phyloP scores from a whole-genome alignment of 129 eudicot genomes.

The Kitagawia praeruptora region DNA sequence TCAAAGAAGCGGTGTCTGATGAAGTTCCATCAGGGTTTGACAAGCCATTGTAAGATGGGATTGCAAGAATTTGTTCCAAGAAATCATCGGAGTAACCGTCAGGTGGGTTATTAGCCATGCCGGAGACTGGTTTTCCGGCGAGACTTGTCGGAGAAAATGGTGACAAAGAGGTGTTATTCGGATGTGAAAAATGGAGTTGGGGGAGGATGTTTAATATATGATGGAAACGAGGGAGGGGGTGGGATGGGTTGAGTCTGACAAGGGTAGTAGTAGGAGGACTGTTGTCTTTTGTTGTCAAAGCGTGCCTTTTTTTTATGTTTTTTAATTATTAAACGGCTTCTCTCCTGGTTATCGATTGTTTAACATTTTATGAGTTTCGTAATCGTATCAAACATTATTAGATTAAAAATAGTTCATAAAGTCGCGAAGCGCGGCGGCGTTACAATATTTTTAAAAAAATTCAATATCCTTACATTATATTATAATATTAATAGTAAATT shows the following conservation, averaged over 20 bases:
- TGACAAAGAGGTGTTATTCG: too few species aligned
- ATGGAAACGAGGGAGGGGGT: neutral
- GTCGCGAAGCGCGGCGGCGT: too few species aligned
- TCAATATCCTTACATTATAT: too few species aligned
- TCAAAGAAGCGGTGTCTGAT: constrained; percentile 27
- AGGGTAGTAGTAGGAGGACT: neutral
- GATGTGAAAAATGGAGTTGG: neutral
- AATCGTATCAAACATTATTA: too few species aligned
- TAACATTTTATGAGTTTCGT: too few species aligned
- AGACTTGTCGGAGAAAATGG: neutral
- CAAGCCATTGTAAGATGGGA: constrained; percentile 49
- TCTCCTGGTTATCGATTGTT: too few species aligned
- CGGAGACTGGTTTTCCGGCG: constrained; percentile 15
- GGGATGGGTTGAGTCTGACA: constrained; percentile 5
- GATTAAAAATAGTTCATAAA: too few species aligned
- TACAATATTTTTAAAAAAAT: too few species aligned
- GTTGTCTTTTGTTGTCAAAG: neutral
- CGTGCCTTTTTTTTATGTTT: neutral
- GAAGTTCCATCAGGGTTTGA: constrained; percentile 29
- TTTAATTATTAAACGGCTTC: neutral
- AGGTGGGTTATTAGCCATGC: constrained; percentile 69
- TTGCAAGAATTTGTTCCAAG: constrained; percentile 75
- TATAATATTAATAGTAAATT: too few species aligned
- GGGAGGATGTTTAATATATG: neutral
- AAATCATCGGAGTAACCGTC: constrained; percentile 69